phyloP scores from a whole-genome alignment of 78 protist genomes.

The Dictyostelium brefeldianum region DNA sequence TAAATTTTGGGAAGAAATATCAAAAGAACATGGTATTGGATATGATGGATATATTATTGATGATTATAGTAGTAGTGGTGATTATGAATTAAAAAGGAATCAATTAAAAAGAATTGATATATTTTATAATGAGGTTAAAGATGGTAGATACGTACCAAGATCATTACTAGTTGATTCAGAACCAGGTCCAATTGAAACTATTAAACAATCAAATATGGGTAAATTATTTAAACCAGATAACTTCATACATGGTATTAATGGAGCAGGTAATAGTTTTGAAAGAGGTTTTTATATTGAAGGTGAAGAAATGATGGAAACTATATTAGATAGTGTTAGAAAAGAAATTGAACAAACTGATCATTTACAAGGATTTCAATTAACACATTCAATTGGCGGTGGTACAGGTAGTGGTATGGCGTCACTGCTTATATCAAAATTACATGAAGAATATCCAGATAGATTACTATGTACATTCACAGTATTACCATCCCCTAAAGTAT shows the following conservation, averaged over 20 bases:
- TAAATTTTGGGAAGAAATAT: constrained; percentile 93
- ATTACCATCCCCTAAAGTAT: constrained; percentile 98
- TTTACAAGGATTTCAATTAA: constrained; percentile 99
- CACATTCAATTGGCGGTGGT: constrained; percentile 99
- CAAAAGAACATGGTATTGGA: constrained; percentile 98
- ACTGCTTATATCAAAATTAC: constrained; percentile 91
- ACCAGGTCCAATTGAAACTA: constrained; percentile 98
- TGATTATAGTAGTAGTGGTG: constrained; percentile 92
- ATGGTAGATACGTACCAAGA: constrained; percentile 98
- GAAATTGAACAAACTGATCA: constrained; percentile 98
- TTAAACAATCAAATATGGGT: constrained; percentile 95
- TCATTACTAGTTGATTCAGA: constrained; percentile 99
- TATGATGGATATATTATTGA: constrained; percentile 91
- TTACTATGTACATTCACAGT: constrained; percentile 98
- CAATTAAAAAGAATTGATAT: constrained; percentile 98
- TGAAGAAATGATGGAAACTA: constrained; percentile 96
- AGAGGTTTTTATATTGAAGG: constrained; percentile 98
- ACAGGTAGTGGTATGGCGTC: constrained; percentile 99
- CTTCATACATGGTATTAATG: constrained; percentile 95
- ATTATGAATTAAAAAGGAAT: constrained; percentile 94
- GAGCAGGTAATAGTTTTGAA: constrained; percentile 98
- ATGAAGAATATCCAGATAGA: constrained; percentile 98
- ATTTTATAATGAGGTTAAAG: constrained; percentile 97
- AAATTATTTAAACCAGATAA: constrained; percentile 97
- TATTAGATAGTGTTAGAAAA: constrained; percentile 97